Evolutionary conservation across 75 land plant species (phyloP).

Genomic region (Selaginella tamariscina): DNA sequence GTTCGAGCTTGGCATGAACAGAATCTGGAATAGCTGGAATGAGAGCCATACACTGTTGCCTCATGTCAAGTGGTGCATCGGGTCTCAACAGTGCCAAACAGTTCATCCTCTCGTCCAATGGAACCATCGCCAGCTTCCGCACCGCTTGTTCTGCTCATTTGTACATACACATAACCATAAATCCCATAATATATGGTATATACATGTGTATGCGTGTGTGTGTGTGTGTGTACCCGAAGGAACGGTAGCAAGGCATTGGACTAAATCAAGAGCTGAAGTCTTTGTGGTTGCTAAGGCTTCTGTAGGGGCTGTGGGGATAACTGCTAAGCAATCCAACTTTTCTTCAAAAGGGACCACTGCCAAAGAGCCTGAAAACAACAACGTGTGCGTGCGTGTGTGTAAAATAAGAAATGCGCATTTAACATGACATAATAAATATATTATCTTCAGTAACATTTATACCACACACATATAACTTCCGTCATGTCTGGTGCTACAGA

Average conservation of each 20-base stretch:
- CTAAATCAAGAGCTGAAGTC: not conserved
- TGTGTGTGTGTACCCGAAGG: not conserved
- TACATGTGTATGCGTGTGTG: too few species aligned
- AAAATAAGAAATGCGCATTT: not conserved
- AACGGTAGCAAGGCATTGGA: not conserved
- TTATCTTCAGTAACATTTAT: not conserved
- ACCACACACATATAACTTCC: not conserved
- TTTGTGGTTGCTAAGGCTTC: not conserved
- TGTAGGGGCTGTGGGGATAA: not conserved
- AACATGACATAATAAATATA: not conserved
- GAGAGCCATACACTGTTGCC: not conserved
- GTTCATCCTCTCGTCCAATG: conserved; percentile 5
- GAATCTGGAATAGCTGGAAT: not conserved
- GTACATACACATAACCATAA: too few species aligned
- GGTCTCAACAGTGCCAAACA: not conserved
- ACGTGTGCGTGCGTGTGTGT: not conserved
- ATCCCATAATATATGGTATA: too few species aligned
- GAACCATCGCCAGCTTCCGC: conserved; percentile 9
- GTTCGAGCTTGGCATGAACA: not conserved
- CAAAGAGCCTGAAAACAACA: not conserved
- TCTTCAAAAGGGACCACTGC: not conserved
- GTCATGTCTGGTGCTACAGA: not conserved
- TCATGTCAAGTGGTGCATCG: not conserved
- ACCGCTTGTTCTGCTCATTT: not conserved
- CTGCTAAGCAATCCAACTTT: not conserved